phyloP scores from a whole-genome alignment of 2,329 filamentous ascomycete genomes.

The Neofusicoccum kwambonambiense region DNA sequence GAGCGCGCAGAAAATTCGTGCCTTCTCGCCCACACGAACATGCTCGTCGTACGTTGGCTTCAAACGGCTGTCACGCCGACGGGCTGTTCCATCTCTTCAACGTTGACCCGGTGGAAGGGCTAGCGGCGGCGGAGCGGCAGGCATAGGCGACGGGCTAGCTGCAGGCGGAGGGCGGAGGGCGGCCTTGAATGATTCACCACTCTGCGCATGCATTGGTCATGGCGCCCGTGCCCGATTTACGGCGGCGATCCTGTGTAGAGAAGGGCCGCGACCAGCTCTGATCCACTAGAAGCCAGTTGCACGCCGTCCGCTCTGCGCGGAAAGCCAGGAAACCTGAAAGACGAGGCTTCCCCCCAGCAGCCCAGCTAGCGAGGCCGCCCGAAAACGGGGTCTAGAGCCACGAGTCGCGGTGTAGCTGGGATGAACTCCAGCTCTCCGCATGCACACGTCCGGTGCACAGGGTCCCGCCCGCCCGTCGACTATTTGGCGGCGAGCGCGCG shows the following conservation, averaged over 20 bases:
- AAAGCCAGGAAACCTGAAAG: background rate
- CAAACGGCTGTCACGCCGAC: constrained; percentile 1
- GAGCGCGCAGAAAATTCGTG: background rate
- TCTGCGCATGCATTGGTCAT: background rate
- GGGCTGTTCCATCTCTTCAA: background rate
- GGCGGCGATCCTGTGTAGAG: background rate
- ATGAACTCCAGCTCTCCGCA: background rate
- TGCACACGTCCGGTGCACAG: background rate
- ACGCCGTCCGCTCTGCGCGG: background rate
- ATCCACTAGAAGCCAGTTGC: background rate
- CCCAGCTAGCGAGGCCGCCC: background rate
- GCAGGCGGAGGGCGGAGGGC: background rate
- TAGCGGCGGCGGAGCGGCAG: constrained; percentile 7
- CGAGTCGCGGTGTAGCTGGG: constrained; percentile 6
- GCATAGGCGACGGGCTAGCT: constrained; percentile 1
- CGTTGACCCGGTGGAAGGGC: constrained; percentile 7
- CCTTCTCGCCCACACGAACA: background rate
- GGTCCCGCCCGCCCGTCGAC: background rate
- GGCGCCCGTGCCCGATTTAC: constrained; percentile 2
- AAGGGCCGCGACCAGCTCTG: constrained; percentile 4
- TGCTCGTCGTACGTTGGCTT: background rate
- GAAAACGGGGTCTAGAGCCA: background rate
- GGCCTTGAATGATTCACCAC: constrained; percentile 1
- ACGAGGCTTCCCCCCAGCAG: background rate
- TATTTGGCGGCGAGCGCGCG: background rate